These are phyloP conservation scores for Erythrophleum fordii DNA, from an alignment of 306 rosid genomes.

Conservation along the genomic window DNA sequence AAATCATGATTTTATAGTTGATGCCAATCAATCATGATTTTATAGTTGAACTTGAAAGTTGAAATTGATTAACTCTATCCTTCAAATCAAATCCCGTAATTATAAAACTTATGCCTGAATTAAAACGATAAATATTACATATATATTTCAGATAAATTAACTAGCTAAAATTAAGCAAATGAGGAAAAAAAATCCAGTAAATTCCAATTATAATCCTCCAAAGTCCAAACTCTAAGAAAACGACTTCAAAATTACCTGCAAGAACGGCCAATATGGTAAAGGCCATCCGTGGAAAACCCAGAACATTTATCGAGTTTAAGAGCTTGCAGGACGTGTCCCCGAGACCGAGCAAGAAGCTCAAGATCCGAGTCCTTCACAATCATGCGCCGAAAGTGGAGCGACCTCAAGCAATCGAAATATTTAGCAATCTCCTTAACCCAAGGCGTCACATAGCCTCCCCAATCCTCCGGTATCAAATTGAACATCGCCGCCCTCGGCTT, in stretches of 20 bases:
- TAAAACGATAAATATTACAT: no score
- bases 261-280: slow-evolving; percentile 56
- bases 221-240: not conserved
- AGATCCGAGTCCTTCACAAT: slow-evolving; percentile 87
- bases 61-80: not conserved
- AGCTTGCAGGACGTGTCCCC: slow-evolving; percentile 70
- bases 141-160: not conserved
- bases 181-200: not conserved
- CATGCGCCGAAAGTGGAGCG: slow-evolving; percentile 90
- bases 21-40: not conserved
- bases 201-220: not conserved
- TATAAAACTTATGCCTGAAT: not conserved
- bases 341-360: slow-evolving; percentile 59
- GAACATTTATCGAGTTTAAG: slow-evolving; percentile 92
- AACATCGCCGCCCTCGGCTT: slow-evolving; percentile 98
- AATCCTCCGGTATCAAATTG: slow-evolving; percentile 91
- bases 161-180: not conserved
- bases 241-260: slow-evolving; percentile 62
- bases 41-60: not conserved
- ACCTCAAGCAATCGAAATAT: slow-evolving; percentile 68
- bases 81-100: not conserved
- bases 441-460: slow-evolving; percentile 93
- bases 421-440: slow-evolving; percentile 76
- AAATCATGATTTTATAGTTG: no score
- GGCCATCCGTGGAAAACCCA: slow-evolving; percentile 87